These are phyloP conservation scores for Pichia sp. DNA, from an alignment of 1,139 yeast genomes.

Conservation along the genomic window DNA sequence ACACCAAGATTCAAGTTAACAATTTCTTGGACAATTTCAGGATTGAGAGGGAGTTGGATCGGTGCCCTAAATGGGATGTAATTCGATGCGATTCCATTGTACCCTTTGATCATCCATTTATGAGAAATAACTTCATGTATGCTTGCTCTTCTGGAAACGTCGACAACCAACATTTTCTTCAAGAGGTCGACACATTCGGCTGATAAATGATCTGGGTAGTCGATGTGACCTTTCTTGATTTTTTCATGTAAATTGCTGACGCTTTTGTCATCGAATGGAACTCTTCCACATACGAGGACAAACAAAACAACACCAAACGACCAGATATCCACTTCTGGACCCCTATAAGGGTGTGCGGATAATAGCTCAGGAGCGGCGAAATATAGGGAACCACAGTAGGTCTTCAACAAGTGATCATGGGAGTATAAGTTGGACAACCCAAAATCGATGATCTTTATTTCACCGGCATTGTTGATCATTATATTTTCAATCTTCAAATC, in stretches of 20 bases:
- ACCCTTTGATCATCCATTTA: conserved; percentile 95
- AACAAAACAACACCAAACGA: conserved; percentile 94
- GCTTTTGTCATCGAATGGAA: conserved; percentile 95
- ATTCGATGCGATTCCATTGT: conserved; percentile 66
- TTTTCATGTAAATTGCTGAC: conserved; percentile 92
- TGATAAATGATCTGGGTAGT: conserved; percentile 81
- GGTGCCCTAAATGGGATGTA: conserved; percentile 78
- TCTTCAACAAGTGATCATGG: conserved; percentile 67
- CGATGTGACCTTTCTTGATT: conserved; percentile 88
- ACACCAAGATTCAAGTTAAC: conserved; percentile 73
- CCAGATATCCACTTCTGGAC: conserved; percentile 99
- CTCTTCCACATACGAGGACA: conserved; percentile 94
- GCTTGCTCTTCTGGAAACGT: conserved; percentile 75
- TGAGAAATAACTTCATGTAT: conserved; percentile 77
- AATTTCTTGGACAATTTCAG: conserved; percentile 67
- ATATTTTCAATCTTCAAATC: conserved; percentile 96
- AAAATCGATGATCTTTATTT: conserved; percentile 91
- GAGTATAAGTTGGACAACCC: conserved; percentile 89
- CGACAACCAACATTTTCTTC: conserved; percentile 87
- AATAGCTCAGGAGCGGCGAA: conserved; percentile 98
- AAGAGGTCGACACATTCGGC: conserved; percentile 79
- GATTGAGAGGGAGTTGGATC: conserved; percentile 67
- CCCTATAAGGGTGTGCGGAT: conserved; percentile 86
- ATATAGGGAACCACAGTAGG: conserved; percentile 95
- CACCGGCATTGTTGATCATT: conserved; percentile 90